A percentile compares a stretch with the other conserved stretches of the same genome.
Conservation (phyloP, 176 grass and related monocot genomes). For the Cymbopogon citratus region DNA sequence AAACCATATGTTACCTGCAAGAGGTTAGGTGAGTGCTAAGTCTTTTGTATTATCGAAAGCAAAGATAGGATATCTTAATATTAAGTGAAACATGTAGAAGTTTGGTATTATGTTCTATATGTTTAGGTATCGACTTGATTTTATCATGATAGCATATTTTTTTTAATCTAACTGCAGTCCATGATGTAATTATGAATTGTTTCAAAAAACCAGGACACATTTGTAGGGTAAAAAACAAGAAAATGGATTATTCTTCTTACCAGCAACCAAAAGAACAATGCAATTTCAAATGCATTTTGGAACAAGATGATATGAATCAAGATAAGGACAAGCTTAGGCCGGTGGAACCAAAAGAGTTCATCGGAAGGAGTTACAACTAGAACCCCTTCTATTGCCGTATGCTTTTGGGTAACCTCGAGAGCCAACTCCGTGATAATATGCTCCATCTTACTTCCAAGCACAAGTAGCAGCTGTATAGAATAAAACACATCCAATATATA, state of each 20-base stretch:
- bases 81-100: not conserved
- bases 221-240: not conserved
- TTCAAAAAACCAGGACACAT: not conserved
- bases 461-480: conserved; percentile 43
- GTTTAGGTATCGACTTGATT: not conserved
- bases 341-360: conserved; percentile 65
- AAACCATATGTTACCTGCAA: conserved; percentile 46
- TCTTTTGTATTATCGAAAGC: not conserved
- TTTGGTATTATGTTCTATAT: not conserved
- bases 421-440: conserved; percentile 80
- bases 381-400: conserved; percentile 40
- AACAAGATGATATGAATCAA: conserved; percentile 80
- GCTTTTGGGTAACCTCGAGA: conserved; percentile 60
- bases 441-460: conserved; percentile 76
- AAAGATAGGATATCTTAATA: not conserved
- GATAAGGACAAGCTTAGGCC: conserved; percentile 64
- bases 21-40: not conserved
- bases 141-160: not conserved
- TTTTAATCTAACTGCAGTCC: not conserved
- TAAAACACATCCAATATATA: not conserved
- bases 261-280: conserved; percentile 78
- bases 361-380: conserved; percentile 70
- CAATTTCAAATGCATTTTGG: conserved; percentile 80
- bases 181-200: not conserved
- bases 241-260: conserved; percentile 26